phyloP scores from a whole-genome alignment of 2,329 filamentous ascomycete genomes.

The Talaromyces sp. region DNA sequence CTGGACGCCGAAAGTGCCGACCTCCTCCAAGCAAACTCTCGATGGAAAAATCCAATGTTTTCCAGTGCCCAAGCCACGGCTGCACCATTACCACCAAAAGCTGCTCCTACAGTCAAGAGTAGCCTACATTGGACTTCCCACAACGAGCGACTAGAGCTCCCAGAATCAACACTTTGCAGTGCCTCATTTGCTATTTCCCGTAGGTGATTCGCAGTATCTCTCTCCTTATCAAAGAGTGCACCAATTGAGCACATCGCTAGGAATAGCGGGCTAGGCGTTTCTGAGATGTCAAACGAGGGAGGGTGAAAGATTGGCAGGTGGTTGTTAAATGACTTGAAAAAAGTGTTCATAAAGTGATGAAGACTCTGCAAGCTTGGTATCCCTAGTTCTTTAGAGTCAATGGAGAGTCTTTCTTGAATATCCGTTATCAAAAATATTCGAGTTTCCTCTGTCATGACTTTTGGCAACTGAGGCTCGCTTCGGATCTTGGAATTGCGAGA shows the following conservation, averaged over 20 bases:
- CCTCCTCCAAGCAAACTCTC: slow-evolving; percentile 11
- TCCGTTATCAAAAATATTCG: slow-evolving; percentile 13
- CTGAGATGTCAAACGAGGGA: slow-evolving; percentile 23
- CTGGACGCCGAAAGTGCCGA: neutral
- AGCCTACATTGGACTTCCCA: slow-evolving; percentile 29
- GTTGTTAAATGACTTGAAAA: slow-evolving; percentile 29
- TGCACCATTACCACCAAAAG: slow-evolving; percentile 23
- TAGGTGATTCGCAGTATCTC: slow-evolving; percentile 23
- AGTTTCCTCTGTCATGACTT: slow-evolving; percentile 14
- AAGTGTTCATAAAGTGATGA: slow-evolving; percentile 25
- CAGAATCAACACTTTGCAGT: slow-evolving; percentile 1
- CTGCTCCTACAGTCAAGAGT: slow-evolving; percentile 24
- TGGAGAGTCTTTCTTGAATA: neutral
- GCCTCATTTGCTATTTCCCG: slow-evolving; percentile 9
- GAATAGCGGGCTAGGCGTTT: slow-evolving; percentile 24
- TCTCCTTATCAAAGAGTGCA: slow-evolving; percentile 26
- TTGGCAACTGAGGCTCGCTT: slow-evolving; percentile 2
- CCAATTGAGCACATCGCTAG: slow-evolving; percentile 34
- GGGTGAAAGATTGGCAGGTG: slow-evolving; percentile 32
- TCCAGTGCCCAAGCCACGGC: slow-evolving; percentile 20
- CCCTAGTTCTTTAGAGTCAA: neutral
- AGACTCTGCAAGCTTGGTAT: slow-evolving; percentile 15
- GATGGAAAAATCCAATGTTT: slow-evolving; percentile 15
- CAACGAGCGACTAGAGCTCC: slow-evolving; percentile 13
- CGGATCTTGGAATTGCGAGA: slow-evolving; percentile 2